Evolutionary conservation across 306 rosid species (phyloP), one percentile per base, ranked within the genome.

Genomic region (Lagenaria siceraria): DNA sequence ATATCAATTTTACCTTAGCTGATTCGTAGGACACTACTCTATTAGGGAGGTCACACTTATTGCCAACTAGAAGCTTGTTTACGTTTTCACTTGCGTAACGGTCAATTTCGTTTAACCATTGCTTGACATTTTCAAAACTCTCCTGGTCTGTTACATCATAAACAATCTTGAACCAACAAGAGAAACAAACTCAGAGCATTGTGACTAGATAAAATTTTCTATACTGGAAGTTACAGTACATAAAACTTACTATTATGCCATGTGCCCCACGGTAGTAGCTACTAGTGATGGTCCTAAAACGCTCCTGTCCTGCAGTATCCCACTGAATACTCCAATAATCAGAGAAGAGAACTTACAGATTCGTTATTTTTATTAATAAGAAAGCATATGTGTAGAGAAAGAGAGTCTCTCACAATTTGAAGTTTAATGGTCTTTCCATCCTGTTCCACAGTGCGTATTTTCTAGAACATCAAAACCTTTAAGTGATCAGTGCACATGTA

Each of bases 181-280:
- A 65, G 58, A 29, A 61, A 0, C 29, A 40, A 76, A 40, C 80
- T 70, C 58, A 70, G 56, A 70, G 52, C 46, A 40, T 38, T 9
- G 24, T 58, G 56, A 10, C 51, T 5, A 25, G 33, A 53, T 58
- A 29, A 36, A 31, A 66, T 25, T 63, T 2, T 24, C 36, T 43
- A 70, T 4, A 51, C 10, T 0, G 48, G 11, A 24, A 49, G 43
- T 1, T 51, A 31, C 29, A 61, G 51, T 14, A 15, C 24, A 70
- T 15, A 70, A 18, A 49, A 66, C 83, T 82, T 77, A 87, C 90
- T 40, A 87, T 87, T 52, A 87, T 87, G 81, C 90, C 90, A 74
- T 87, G 88, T 10, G 90, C 90, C 43, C 86, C 88, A n/a, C 90
- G 85, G 80, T 87, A 87, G 84, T 87, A 87, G 82, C 90, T 87